phyloP scores from a whole-genome alignment of 208 protist genomes.

The Leishmania lainsoni region DNA sequence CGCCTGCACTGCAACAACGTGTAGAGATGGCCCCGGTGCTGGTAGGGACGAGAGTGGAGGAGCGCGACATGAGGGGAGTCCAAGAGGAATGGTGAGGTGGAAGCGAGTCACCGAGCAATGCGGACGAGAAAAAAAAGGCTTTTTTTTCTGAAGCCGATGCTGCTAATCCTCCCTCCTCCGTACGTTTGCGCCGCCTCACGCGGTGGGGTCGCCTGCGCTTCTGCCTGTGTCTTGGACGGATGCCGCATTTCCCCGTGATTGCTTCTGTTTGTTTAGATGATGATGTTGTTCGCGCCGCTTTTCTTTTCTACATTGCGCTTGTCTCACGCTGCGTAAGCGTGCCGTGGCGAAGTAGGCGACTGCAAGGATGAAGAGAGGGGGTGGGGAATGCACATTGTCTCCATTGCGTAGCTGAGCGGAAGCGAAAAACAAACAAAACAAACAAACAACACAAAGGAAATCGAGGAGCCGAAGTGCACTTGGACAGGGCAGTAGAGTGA shows the following conservation, averaged over 20 bases:
- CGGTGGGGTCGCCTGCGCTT: background rate
- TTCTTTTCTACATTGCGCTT: background rate
- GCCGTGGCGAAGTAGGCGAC: background rate
- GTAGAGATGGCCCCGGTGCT: background rate
- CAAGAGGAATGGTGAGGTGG: background rate
- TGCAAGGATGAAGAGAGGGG: background rate
- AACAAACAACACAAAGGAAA: background rate
- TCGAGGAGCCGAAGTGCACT: background rate
- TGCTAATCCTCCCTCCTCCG: background rate
- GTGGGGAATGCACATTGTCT: background rate
- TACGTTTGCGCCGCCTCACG: background rate
- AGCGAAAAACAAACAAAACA: background rate
- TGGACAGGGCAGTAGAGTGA: background rate
- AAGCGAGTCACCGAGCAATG: background rate
- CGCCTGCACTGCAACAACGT: background rate
- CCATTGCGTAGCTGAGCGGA: background rate
- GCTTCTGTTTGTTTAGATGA: too few relatives aligned
- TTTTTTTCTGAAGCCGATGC: background rate
- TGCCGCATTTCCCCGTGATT: background rate
- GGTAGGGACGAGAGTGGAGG: background rate
- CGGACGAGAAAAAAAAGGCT: background rate
- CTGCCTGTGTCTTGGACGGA: background rate
- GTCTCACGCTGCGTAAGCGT: background rate
- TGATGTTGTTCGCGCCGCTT: too few relatives aligned
- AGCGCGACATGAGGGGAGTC: background rate